These are phyloP conservation scores for Ganoderma lingzhi DNA, from an alignment of 1,284 basidiomycete species.

Conservation along the genomic window DNA sequence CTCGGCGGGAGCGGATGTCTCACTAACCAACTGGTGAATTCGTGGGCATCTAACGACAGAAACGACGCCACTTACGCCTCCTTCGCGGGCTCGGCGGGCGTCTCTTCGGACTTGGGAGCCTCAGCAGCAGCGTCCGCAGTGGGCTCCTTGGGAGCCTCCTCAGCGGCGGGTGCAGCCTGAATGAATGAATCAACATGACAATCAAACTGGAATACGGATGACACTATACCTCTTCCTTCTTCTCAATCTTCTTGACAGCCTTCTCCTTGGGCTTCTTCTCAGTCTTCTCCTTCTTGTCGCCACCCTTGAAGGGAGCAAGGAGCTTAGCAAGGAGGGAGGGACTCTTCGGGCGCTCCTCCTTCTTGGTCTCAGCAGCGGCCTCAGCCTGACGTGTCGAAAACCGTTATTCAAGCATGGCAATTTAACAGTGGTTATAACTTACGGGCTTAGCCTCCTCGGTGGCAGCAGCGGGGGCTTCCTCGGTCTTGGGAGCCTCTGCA, in stretches of 20 bases:
- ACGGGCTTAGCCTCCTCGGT: constrained; percentile 71
- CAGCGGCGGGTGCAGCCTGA: constrained; percentile 44
- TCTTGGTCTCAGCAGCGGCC: constrained; percentile 62
- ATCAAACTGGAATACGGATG: constrained; percentile 14
- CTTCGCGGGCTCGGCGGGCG: constrained; percentile 56
- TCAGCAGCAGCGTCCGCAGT: constrained; percentile 43
- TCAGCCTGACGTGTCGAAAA: constrained; percentile 35
- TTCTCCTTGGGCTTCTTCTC: constrained; percentile 71
- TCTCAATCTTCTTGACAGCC: constrained; percentile 63
- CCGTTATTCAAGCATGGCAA: constrained; percentile 18
- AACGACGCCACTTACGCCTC: constrained; percentile 56
- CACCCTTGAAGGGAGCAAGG: constrained; percentile 70
- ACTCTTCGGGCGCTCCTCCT: constrained; percentile 81
- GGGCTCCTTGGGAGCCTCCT: constrained; percentile 41
- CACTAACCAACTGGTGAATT: constrained; percentile 53
- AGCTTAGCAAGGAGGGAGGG: constrained; percentile 76
- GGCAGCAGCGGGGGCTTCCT: constrained; percentile 45
- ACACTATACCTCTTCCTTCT: constrained; percentile 68
- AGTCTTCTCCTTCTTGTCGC: constrained; percentile 45
- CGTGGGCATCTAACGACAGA: background rate
- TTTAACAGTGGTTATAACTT: constrained; percentile 37
- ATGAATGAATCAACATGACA: constrained; percentile 10
- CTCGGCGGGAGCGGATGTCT: constrained; percentile 65
- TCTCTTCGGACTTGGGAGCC: constrained; percentile 47
- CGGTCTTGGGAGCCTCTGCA: constrained; percentile 47